phyloP scores from a whole-genome alignment of 352 stramenopile species.

The Halophytophthora polymorphica region DNA sequence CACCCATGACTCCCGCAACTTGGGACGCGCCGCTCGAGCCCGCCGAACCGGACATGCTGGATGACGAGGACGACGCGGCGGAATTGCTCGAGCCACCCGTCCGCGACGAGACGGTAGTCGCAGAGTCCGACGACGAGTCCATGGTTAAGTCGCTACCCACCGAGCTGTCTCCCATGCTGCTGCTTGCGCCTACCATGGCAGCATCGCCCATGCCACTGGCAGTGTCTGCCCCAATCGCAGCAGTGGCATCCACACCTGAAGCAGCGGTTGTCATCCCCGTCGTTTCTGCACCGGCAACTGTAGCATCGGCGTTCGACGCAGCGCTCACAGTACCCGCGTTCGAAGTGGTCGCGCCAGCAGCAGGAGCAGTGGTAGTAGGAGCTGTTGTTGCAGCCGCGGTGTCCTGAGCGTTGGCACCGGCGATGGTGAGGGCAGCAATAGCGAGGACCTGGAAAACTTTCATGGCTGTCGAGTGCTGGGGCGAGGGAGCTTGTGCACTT shows the following conservation, averaged over 20 bases:
- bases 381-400: not conserved
- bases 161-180: slow-evolving; percentile 1
- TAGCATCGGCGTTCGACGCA: not conserved
- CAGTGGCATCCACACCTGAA: slow-evolving; percentile 6
- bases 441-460: slow-evolving; percentile 22
- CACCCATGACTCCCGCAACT: too few species aligned
- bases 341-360: not conserved
- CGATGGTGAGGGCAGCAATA: slow-evolving; percentile 23
- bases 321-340: not conserved
- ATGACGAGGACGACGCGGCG: too few species aligned
- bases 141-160: slow-evolving; percentile 3
- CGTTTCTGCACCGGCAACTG: not conserved
- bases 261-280: slow-evolving; percentile 5
- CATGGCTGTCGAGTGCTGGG: not conserved
- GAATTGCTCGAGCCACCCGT: too few species aligned
- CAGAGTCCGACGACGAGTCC: slow-evolving; percentile 14
- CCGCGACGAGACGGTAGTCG: too few species aligned
- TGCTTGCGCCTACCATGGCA: slow-evolving; percentile 13
- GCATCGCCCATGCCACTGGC: slow-evolving; percentile 8
- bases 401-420: slow-evolving; percentile 20
- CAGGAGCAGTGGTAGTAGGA: slow-evolving; percentile 3
- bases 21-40: too few species aligned
- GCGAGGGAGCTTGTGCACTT: too few species aligned
- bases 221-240: slow-evolving; percentile 8
- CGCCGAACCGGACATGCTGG: too few species aligned